These are phyloP conservation scores for Trypanosoma mega DNA, from an alignment of 208 protist species.

Conservation along the genomic window DNA sequence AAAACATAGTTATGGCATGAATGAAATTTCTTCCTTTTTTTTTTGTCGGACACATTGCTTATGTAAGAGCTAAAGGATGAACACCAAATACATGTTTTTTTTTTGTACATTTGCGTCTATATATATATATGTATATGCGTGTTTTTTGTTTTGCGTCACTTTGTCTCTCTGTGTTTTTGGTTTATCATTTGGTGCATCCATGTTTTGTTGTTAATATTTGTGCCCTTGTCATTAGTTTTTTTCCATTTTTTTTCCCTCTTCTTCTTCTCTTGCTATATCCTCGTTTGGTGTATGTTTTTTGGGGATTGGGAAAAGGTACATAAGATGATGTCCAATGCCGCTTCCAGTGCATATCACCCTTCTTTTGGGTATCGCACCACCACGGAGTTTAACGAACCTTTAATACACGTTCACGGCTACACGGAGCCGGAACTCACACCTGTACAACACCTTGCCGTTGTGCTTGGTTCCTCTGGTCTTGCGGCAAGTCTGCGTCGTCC, in stretches of 20 bases:
- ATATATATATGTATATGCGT: conserved; percentile 1
- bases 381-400: conserved; percentile 51
- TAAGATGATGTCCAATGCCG: conserved; percentile 18
- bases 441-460: conserved; percentile 43
- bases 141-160: background rate
- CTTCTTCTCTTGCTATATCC: background rate
- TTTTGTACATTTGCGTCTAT: background rate
- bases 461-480: conserved; percentile 33
- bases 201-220: background rate
- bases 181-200: background rate
- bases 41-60: background rate
- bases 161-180: conserved; percentile 1
- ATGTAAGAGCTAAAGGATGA: background rate
- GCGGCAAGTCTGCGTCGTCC: conserved; percentile 44
- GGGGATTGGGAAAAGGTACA: background rate
- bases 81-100: background rate
- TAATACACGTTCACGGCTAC: conserved; percentile 62
- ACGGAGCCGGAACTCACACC: conserved; percentile 59
- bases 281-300: background rate
- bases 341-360: conserved; percentile 14
- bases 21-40: conserved; percentile 1
- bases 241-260: background rate
- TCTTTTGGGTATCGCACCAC: conserved; percentile 30
- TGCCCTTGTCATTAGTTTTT: background rate
- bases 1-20: conserved; percentile 3